These are phyloP conservation scores for Physcomitrium patens DNA, from an alignment of 225 moss, liverwort and hornwort genomes.

Conservation along the genomic window DNA sequence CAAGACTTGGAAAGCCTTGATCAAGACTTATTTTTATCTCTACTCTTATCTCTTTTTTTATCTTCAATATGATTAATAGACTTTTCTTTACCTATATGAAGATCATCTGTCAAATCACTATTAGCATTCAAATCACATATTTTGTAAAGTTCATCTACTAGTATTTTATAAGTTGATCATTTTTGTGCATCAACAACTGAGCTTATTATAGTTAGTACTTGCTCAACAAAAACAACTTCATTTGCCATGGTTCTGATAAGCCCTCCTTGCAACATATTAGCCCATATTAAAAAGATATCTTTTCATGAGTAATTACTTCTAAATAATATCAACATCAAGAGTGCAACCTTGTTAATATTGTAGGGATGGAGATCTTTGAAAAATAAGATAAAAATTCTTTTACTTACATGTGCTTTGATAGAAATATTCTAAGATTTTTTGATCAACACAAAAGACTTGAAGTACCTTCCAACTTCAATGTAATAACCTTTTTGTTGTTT, in stretches of 20 bases:
- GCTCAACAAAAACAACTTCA: slow-evolving; percentile 40
- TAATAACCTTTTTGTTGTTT: slow-evolving; percentile 56
- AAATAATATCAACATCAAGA: no score
- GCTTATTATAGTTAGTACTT: slow-evolving; percentile 33
- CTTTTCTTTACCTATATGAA: slow-evolving; percentile 49
- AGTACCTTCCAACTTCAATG: slow-evolving; percentile 67
- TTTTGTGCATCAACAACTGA: slow-evolving; percentile 36
- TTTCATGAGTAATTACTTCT: no score
- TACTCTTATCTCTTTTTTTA: slow-evolving; percentile 50
- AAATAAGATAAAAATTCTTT: background rate
- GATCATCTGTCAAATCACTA: slow-evolving; percentile 58
- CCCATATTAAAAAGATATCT: background rate
- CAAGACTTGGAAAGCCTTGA: slow-evolving; percentile 24
- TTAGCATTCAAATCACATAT: slow-evolving; percentile 48
- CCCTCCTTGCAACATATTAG: slow-evolving; percentile 41
- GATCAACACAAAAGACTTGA: slow-evolving; percentile 68
- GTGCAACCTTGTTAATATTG: background rate
- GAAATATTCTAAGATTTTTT: slow-evolving; percentile 73
- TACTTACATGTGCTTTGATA: slow-evolving; percentile 53
- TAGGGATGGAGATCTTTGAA: background rate
- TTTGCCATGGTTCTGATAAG: slow-evolving; percentile 55
- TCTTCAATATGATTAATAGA: slow-evolving; percentile 53
- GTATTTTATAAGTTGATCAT: slow-evolving; percentile 32
- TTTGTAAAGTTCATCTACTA: slow-evolving; percentile 45
- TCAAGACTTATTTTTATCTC: slow-evolving; percentile 56